Evolutionary conservation across 495 filamentous ascomycete species (phyloP).

Genomic region (Margaritispora aquatica): DNA sequence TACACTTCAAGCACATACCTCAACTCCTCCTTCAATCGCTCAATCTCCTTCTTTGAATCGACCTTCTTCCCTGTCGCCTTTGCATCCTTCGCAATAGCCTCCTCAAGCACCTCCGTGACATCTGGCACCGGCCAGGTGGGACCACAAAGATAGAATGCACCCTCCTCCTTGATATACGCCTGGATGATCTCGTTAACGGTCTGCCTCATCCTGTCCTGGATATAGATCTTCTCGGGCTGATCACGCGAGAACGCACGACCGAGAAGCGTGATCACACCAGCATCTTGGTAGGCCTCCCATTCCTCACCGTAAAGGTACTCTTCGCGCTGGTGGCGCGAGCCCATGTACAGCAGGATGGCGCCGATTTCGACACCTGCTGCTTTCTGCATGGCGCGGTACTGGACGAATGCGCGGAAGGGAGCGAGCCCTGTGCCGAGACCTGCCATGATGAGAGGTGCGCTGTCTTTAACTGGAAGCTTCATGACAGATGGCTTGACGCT

Average conservation of each 20-base stretch:
- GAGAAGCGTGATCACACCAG: constrained; percentile 89
- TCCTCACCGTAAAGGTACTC: constrained; percentile 99
- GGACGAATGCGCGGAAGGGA: constrained; percentile 95
- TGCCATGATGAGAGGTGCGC: constrained; percentile 94
- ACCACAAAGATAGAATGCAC: constrained; percentile 93
- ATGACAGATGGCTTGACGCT: constrained; percentile 93
- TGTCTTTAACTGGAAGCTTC: constrained; percentile 84
- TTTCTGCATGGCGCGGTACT: constrained; percentile 96
- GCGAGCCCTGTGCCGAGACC: constrained; percentile 97
- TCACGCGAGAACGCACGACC: constrained; percentile 94
- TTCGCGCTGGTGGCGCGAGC: constrained; percentile 92
- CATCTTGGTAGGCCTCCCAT: constrained; percentile 96
- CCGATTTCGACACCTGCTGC: constrained; percentile 92
- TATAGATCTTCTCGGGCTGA: constrained; percentile 98
- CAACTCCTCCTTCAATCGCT: constrained; percentile 87
- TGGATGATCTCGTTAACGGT: constrained; percentile 77
- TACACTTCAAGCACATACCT: constrained; percentile 97
- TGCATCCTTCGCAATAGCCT: constrained; percentile 81
- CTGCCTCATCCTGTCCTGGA: constrained; percentile 96
- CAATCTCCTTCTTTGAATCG: constrained; percentile 87
- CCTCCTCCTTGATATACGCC: constrained; percentile 83
- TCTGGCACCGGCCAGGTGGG: constrained; percentile 99
- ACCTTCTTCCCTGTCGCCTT: constrained; percentile 67
- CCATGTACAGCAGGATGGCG: constrained; percentile 90
- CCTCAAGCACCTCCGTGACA: constrained; percentile 87